Base-by-base conservation (phyloP, 1,284 basidiomycete genomes). In the Apiotrichum domesticum region DNA sequence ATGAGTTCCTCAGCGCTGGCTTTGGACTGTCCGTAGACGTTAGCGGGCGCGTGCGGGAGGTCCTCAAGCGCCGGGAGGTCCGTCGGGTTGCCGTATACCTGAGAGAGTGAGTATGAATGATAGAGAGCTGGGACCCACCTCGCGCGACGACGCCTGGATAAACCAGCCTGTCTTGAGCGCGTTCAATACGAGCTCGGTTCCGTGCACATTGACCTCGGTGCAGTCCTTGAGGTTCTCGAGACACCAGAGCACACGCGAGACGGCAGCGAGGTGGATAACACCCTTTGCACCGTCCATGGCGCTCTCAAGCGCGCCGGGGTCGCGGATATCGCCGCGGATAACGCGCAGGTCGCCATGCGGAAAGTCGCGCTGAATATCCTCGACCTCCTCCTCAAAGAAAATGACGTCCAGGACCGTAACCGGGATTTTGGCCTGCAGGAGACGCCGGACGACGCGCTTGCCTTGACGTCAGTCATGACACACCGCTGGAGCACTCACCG, bases 221-320 rank as follows among this genome's bases (percentile, higher is more conserved):
- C 68, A 70, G 46, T 68, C 68, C 29, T 45, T 46, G 35, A 65
- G 59, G 59, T 71, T 68, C 51, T 69, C 66, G 4, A 68, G 42
- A 37, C 70, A 72, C 64, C 64, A 66, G 11, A 58, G 50, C 2
- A 71, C 65, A 6, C 69, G 60, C 2, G 66, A 66, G 9, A 72
- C 68, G 15, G 66, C 70, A 1, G 68, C 70, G 35, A 72, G 66
- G 46, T 72, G 60, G 45, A 72, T 64, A 32, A 70, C 61, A 1
- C 70, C 70, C 11, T 54, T 54, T 10, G 67, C 56, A 55, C 63
- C 64, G 14, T 44, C 10, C 48, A 68, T 51, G 10, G 63, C 58
- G 2, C 48, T 4, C 0, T 41, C 9, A 7, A 69, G 56, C 13
- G 49, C 45, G 6, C 21, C 35, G 5, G 62, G 29, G 46, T 68